A percentile compares a stretch with the other conserved stretches of the same genome.
These are phyloP conservation scores for Boletellus ananiceps DNA, from an alignment of 768 basidiomycete species.

Conservation along the genomic window DNA sequence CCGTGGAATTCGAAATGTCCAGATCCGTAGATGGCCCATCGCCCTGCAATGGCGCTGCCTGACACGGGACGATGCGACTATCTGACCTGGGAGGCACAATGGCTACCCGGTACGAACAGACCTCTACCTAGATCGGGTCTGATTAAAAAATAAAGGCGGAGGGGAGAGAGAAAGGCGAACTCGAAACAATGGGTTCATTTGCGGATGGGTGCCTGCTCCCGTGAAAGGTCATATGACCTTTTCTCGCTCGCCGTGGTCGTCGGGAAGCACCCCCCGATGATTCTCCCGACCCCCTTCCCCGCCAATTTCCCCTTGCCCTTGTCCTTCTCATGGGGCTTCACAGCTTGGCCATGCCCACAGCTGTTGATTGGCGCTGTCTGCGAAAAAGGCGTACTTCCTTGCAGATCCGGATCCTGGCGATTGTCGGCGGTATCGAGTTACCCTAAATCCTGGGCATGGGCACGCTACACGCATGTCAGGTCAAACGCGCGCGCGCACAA, in stretches of 20 bases:
- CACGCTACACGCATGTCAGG: constrained; percentile 1
- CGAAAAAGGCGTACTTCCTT: constrained; percentile 14
- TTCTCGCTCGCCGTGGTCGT: constrained; percentile 19
- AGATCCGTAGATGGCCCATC: constrained; percentile 12
- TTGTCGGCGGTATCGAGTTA: constrained; percentile 17
- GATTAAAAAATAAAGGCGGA: constrained; percentile 5
- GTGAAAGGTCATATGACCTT: constrained; percentile 19
- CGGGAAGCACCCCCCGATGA: constrained; percentile 16
- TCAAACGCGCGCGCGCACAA: not conserved
- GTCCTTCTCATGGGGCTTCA: too few species aligned
- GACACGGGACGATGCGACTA: too few species aligned
- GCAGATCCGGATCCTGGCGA: constrained; percentile 28
- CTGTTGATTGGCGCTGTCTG: constrained; percentile 18
- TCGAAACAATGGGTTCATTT: not conserved
- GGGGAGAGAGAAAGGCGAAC: not conserved
- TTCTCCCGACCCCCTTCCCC: not conserved
- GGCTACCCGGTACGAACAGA: constrained; percentile 14
- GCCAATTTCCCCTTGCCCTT: not conserved
- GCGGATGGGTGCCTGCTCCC: constrained; percentile 6
- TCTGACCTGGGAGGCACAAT: not conserved
- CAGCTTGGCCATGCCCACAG: not conserved
- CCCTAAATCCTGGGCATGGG: constrained; percentile 24
- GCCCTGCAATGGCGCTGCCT: not conserved
- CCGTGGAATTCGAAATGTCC: constrained; percentile 11
- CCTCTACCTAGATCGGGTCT: constrained; percentile 16